Evolutionary conservation across 2,329 filamentous ascomycete species (phyloP).

Genomic region (Rhytidhysteron rufulum): DNA sequence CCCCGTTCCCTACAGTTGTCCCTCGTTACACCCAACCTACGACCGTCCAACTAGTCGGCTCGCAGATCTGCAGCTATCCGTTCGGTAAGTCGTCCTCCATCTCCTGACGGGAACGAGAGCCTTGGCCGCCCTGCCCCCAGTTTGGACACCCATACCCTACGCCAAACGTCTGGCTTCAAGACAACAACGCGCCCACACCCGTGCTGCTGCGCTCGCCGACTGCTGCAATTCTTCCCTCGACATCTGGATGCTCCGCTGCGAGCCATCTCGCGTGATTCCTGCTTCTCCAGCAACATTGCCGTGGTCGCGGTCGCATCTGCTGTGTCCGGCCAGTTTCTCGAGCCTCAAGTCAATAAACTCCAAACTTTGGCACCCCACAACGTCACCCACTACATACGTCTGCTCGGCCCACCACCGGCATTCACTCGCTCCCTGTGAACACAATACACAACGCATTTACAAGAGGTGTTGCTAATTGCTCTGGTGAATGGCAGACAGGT

Average conservation of each 20-base stretch:
- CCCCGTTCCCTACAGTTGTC: neutral
- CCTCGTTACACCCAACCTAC: neutral
- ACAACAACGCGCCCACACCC: constrained; percentile 1
- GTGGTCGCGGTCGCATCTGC: neutral
- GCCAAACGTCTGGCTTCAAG: neutral
- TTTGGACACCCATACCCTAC: no score
- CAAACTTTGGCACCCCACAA: no score
- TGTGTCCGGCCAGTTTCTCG: no score
- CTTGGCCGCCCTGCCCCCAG: constrained; percentile 1
- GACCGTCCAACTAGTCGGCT: neutral
- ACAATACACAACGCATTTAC: no score
- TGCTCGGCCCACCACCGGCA: no score
- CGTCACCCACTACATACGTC: no score
- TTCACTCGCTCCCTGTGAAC: no score
- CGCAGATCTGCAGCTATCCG: neutral
- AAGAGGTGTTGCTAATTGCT: no score
- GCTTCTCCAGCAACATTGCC: neutral
- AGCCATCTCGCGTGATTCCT: neutral
- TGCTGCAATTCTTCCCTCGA: neutral
- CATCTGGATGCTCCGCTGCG: neutral
- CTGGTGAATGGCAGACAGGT: no score
- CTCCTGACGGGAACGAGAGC: neutral
- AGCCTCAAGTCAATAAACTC: no score
- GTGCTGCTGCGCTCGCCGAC: neutral
- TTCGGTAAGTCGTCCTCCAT: constrained; percentile 1